Conservation (phyloP, 805 yeast species). For the Barnettozyma botsteinii region DNA sequence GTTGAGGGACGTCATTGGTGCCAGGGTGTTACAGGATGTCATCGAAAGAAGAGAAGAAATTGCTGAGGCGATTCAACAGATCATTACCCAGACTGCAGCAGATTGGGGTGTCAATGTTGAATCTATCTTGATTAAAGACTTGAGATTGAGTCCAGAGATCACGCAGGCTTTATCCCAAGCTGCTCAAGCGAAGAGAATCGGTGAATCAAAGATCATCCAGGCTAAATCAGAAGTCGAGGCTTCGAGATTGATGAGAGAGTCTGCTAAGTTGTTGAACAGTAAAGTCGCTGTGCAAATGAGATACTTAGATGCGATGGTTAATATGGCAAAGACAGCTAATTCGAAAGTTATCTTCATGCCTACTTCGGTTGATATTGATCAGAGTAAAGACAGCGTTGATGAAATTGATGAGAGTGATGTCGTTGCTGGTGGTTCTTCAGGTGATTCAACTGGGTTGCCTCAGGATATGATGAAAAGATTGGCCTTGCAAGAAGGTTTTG, state of each 20-base stretch:
- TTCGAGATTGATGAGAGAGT: constrained; percentile 72
- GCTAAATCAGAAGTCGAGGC: constrained; percentile 73
- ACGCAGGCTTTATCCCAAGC: constrained; percentile 63
- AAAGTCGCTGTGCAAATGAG: constrained; percentile 76
- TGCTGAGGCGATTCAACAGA: constrained; percentile 56
- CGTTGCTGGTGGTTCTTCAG: background rate
- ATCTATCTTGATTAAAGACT: constrained; percentile 62
- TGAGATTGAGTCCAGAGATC: constrained; percentile 47
- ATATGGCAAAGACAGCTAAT: constrained; percentile 56
- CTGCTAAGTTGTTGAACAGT: constrained; percentile 69
- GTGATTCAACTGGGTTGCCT: background rate
- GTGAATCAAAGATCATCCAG: constrained; percentile 69
- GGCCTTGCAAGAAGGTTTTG: constrained; percentile 9
- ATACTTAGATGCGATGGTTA: constrained; percentile 73
- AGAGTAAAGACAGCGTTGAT: constrained; percentile 3
- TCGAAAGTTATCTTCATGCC: constrained; percentile 77
- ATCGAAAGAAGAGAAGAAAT: constrained; percentile 69
- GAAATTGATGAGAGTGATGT: constrained; percentile 5
- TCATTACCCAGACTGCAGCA: constrained; percentile 55
- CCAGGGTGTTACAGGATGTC: constrained; percentile 60
- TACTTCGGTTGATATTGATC: constrained; percentile 35
- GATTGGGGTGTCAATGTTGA: constrained; percentile 71
- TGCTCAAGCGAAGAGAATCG: constrained; percentile 69
- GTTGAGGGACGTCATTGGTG: constrained; percentile 64
- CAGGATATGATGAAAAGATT: constrained; percentile 5